Evolutionary conservation across 2,329 filamentous ascomycete genomes (phyloP), one percentile per base, ranked within the genome.

Genomic region (Fusarium transvaalense): DNA sequence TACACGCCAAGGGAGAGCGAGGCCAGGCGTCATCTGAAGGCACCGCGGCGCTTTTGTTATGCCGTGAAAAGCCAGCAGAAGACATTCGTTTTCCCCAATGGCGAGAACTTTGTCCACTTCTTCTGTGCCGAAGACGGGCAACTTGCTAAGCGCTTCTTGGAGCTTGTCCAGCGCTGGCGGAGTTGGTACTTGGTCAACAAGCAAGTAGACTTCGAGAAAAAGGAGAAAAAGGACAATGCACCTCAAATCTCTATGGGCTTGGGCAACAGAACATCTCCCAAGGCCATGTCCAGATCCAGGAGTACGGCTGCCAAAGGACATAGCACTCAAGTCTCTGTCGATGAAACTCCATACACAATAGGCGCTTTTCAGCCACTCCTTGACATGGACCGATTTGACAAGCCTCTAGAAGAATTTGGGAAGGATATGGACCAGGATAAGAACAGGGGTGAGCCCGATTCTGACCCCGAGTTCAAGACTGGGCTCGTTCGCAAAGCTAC

Each of bases 11-110:
- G 89, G 7, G 84, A 88, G 52, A 86, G 88, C 43, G 89, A 93
- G 69, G 80, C 89, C 66, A 84, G 88, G 37, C 92, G 91, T 74
- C 86, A 88, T 67, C 84, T 97, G 54, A 94, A 91, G 73, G 91
- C 94, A 1, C 95, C 95, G 0, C 97, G 96, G 79, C 92, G 90
- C 75, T 85, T 89, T 71, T 97, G 93, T 80, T 95, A 92, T 74
- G 94, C 93, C 1, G 86, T 98, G 72, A 97, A 97, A 80, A 97
- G 92, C 72, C 94, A 97, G 80, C 91, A 97, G 76, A 97, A 95
- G 78, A 91, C 91, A 0, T 89, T 88, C 60, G 89, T 97, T 74
- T 97, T 97, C 74, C 82, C 93, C 55, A 90, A 91, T 55, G 92
- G 90, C 5, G 89, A 92, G 52, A 95, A 95, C 71, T 98, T 93